Evolutionary conservation across 192 early-diverging fungal genomes (phyloP).

Genomic region (Phlyctochytrium planicorne): DNA sequence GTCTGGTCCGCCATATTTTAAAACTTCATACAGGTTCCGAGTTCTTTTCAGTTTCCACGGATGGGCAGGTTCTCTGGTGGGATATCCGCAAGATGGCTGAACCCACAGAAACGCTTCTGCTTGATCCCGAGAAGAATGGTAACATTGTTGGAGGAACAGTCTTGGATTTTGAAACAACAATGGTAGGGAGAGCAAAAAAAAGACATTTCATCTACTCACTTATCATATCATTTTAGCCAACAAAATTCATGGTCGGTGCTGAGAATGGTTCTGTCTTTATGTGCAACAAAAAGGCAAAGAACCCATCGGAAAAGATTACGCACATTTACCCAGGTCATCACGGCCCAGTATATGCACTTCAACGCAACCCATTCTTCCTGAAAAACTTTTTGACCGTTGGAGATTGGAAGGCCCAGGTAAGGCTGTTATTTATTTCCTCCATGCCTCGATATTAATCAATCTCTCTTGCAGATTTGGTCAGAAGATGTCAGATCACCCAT

Average conservation of each 20-base stretch:
- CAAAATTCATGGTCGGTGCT: constrained; percentile 65
- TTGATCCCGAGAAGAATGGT: constrained; percentile 68
- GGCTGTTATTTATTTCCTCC: neutral
- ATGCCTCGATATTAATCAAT: constrained; percentile 10
- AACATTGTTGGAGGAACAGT: constrained; percentile 60
- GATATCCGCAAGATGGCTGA: constrained; percentile 61
- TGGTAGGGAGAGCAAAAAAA: constrained; percentile 39
- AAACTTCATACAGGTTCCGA: constrained; percentile 43
- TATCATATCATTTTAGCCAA: constrained; percentile 40
- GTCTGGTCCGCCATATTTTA: neutral
- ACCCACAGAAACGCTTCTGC: constrained; percentile 52
- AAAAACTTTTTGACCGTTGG: constrained; percentile 65
- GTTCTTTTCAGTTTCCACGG: constrained; percentile 60
- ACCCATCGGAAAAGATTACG: constrained; percentile 56
- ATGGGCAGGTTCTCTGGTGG: constrained; percentile 65
- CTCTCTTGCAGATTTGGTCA: constrained; percentile 48
- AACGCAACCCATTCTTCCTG: constrained; percentile 64
- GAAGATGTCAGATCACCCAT: constrained; percentile 61
- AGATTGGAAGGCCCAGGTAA: constrained; percentile 58
- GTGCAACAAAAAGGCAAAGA: constrained; percentile 68
- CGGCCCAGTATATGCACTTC: constrained; percentile 55
- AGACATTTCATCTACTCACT: constrained; percentile 6
- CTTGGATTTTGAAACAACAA: constrained; percentile 62
- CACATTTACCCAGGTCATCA: constrained; percentile 61
- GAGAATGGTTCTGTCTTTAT: constrained; percentile 62